Conservation (phyloP, 1,139 yeast genomes). For the Kodamaea arcana region DNA sequence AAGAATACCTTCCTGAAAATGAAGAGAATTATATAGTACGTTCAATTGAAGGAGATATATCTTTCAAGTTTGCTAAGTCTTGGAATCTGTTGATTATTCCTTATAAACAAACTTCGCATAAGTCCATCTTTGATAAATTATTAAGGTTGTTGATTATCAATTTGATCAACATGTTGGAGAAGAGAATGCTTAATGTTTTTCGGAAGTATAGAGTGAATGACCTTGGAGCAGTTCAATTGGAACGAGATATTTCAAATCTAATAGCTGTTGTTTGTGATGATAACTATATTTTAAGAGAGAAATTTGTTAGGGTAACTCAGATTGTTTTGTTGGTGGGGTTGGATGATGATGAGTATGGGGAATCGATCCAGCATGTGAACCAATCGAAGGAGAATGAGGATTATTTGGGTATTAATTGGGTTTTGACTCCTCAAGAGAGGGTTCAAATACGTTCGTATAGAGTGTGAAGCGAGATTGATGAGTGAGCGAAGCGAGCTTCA, state of each 20-base stretch:
- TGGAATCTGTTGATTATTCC: conserved; percentile 70
- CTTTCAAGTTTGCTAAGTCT: conserved; percentile 48
- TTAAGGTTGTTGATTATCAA: conserved; percentile 51
- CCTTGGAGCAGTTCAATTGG: conserved; percentile 78
- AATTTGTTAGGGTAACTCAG: conserved; percentile 78
- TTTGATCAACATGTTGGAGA: conserved; percentile 54
- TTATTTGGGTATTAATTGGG: conserved; percentile 65
- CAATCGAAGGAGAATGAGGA: conserved; percentile 19
- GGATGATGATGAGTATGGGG: conserved; percentile 71
- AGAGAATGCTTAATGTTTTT: conserved; percentile 61
- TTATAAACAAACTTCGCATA: conserved; percentile 56
- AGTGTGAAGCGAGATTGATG: no score
- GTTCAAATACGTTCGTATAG: conserved; percentile 47
- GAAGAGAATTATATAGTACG: conserved; percentile 41
- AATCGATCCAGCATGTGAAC: conserved; percentile 25
- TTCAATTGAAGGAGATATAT: conserved; percentile 29
- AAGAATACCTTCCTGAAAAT: conserved; percentile 53
- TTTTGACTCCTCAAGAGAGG: conserved; percentile 72
- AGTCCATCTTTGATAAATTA: conserved; percentile 41
- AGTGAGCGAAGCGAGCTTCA: no score
- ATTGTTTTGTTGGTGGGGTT: conserved; percentile 75
- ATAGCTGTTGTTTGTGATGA: conserved; percentile 61
- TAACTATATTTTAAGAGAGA: conserved; percentile 70
- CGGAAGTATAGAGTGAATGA: conserved; percentile 63
- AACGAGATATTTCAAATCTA: conserved; percentile 72